Base-by-base conservation (phyloP, 164 flowering plant species). In the Aristolochia californica region DNA sequence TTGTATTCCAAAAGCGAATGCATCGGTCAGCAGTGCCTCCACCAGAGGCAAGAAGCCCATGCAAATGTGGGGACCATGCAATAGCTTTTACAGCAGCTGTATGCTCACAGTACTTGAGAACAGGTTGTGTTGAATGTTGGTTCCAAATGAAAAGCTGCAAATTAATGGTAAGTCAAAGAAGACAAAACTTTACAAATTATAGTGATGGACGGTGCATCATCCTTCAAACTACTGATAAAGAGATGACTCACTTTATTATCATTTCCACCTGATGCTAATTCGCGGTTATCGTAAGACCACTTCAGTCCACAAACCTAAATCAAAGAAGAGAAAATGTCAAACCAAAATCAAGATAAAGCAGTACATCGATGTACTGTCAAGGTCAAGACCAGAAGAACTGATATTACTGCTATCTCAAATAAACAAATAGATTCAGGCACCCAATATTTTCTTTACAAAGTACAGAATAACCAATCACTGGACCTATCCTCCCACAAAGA, bases 41-140 rank as follows among this genome's bases (percentile, higher is more conserved):
- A 10, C 99, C 97, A 38, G 99, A 94, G 54, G 97, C 99, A 66
- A 94, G 88, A 58, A 94, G 87, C 58, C 99, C 99, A 73, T 90
- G 80, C 62, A 82, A 71, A 74, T 90, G 99, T 13, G 99, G 97
- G 25, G 99, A 94, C 99, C 97, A 94, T 30, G 97, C 96, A 74
- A 94, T 88, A 50, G 99, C 99, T 73, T 94, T 94, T 18, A 94
- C 99, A 55, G 99, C 99, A 54, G 99, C 99, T 30, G 93, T 90
- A 67, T 94, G 99, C 74, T 90, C 97, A 66, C 82, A 77, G 70
- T 81, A 90, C 73, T 84, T 94, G 25, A 87, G 70, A 20, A 90
- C 79, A 23, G 99, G 99, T 63, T 84, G 90, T 8, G 85, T 79
- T 17, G 97, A 83, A 78, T 90, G 87, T 67, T 85, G 91, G 65